Evolutionary conservation across 257 asterid genomes (phyloP).

Genomic region (Penstemon newberryi): DNA sequence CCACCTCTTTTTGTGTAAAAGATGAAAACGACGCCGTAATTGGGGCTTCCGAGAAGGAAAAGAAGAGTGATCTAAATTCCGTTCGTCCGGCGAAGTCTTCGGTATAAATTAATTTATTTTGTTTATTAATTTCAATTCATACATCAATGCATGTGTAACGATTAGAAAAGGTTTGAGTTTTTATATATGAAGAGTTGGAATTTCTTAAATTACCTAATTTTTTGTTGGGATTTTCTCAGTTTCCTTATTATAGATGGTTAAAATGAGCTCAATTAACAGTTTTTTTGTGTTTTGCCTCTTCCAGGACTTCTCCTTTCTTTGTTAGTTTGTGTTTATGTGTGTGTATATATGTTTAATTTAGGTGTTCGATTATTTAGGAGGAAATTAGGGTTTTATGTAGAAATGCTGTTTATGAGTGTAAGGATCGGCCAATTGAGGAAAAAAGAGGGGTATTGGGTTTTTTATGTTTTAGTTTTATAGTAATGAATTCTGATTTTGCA

Average conservation of each 20-base stretch:
- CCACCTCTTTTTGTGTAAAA: constrained; percentile 26
- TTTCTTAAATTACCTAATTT: not conserved
- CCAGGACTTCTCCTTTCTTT: not conserved
- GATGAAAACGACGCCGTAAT: constrained; percentile 33
- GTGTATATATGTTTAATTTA: not conserved
- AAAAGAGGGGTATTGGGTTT: not conserved
- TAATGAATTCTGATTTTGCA: constrained; percentile 4
- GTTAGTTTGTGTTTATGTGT: not conserved
- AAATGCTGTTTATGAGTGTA: not conserved
- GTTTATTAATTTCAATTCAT: not conserved
- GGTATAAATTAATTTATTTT: constrained; percentile 27
- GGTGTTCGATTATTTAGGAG: not conserved
- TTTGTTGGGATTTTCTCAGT: too few species aligned
- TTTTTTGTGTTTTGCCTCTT: constrained; percentile 5
- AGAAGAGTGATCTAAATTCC: constrained; percentile 31
- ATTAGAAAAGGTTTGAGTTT: not conserved
- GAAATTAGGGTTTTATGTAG: constrained; percentile 20
- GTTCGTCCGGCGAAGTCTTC: constrained; percentile 35
- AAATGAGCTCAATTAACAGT: constrained; percentile 24
- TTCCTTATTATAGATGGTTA: not conserved
- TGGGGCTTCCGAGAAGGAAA: constrained; percentile 29
- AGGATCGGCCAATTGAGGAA: not conserved
- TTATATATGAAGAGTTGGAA: not conserved
- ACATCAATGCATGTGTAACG: constrained; percentile 6
- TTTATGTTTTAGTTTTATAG: not conserved